Base-by-base conservation (phyloP, 2,329 filamentous ascomycete genomes). In the Cyphellophora europaea region DNA sequence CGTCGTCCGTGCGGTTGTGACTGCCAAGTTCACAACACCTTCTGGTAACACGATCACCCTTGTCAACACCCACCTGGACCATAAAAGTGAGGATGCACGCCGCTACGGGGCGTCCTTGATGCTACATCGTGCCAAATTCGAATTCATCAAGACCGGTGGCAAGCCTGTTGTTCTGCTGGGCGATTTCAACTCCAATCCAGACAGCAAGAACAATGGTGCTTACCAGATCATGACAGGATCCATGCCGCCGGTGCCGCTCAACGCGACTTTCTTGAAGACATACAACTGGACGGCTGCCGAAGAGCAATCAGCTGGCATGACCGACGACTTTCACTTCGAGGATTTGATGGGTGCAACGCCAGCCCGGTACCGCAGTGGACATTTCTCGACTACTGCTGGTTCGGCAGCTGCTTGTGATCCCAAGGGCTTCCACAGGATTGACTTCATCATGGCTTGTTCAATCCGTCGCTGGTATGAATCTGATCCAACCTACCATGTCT, bases 21-120 rank as follows among this genome's bases (percentile, higher is more conserved):
- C 30, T 8, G 30, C 30, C n/a, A 13, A 16, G 8, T 32, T 32
- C 16, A 10, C 21, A 10, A 25, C 21, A n/a, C 21, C 21, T 25
- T 25, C 21, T 10, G 16, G 13, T 17, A 16, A 16, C 30, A 32
- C 30, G 11, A 18, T 32, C 11, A n/a, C n/a, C n/a, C n/a, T n/a
- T n/a, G 5, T 32, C 30, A 32, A 32, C n/a, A 32, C 30, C 6
- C 30, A 32, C 19, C 13, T 32, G n/a, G 30, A 32, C 16, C 13
- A 32, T 5, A 13, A 32, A n/a, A 16, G 13, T 12, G 30, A n/a
- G 16, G 30, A 15, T 15, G 13, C 16, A 18, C 30, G 30, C n/a
- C n/a, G n/a, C 5, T 17, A 16, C 19, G 30, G 30, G 5, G 6
- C 13, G 11, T 32, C 30, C 5, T 16, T 32, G 5, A 16, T 32